A percentile compares a stretch with the other conserved stretches of the same genome.
These are phyloP conservation scores for Tricladium varicosporioides DNA, from an alignment of 2,329 filamentous ascomycete species.

Conservation along the genomic window DNA sequence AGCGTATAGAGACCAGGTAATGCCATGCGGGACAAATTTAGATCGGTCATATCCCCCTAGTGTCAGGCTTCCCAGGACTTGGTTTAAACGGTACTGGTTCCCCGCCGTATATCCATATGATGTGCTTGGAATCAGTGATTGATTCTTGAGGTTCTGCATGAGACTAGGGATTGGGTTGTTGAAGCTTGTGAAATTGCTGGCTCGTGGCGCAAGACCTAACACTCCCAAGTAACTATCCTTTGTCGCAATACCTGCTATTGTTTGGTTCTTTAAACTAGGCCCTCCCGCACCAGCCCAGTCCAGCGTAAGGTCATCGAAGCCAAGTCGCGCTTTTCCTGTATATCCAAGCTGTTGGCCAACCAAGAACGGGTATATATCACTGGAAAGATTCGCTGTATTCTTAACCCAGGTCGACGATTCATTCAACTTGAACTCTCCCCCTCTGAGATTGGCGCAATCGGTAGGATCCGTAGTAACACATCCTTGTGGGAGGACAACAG, in stretches of 20 bases:
- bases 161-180: conserved; percentile 36
- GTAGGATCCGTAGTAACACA: conserved; percentile 43
- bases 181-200: conserved; percentile 36
- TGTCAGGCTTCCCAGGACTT: conserved; percentile 38
- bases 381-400: conserved; percentile 34
- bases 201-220: conserved; percentile 38
- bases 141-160: conserved; percentile 35
- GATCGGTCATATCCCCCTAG: conserved; percentile 41
- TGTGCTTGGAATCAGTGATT: conserved; percentile 36
- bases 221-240: conserved; percentile 30
- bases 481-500: conserved; percentile 58
- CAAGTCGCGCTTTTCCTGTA: conserved; percentile 10
- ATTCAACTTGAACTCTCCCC: conserved; percentile 53
- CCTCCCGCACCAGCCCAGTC: conserved; percentile 22
- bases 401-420: conserved; percentile 53
- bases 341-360: conserved; percentile 10
- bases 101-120: conserved; percentile 43
- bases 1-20: conserved; percentile 38
- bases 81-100: conserved; percentile 34
- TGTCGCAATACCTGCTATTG: conserved; percentile 8
- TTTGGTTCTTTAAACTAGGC: conserved; percentile 13
- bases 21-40: conserved; percentile 36
- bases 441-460: conserved; percentile 54
- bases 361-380: conserved; percentile 29
- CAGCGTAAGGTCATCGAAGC: conserved; percentile 14